Base-by-base conservation (phyloP, 2,329 filamentous ascomycete genomes). In the Alternaria ventricosa region DNA sequence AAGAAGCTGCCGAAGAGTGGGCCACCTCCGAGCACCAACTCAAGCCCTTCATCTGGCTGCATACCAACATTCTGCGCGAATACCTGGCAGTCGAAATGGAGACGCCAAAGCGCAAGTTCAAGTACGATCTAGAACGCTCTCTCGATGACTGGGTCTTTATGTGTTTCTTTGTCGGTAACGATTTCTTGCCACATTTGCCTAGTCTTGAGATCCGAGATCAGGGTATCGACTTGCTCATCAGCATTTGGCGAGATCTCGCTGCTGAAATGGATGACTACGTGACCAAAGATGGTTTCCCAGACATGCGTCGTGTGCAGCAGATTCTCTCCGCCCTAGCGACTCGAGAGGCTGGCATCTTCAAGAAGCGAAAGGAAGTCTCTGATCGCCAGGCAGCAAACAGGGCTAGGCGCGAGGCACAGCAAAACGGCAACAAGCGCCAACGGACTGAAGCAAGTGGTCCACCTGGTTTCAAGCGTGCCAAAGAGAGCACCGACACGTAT, bases 71-170 rank as follows among this genome's bases (percentile, higher is more conserved):
- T 55, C 83, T 99, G 59, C 89, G 96, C 74, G 96, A 99, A 81
- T 99, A 99, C 78, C 86, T 99, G 58, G 94, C 91, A 61, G 90
- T 93, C 55, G 96, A 99, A 81, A 89, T 99, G 73, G 87, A 92
- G 74, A 90, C 97, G 33, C 90, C 93, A 18, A 87, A 89, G 60
- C 88, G 97, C 69, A 90, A 90, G 2, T 98, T 98, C 81, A 88
- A 88, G 58, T 98, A 97, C 80, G 94, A 99, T 78, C 85, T 99
- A 47, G 96, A 99, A 81, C 90, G 96, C 69, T 94, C 94, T 25
- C 88, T 98, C 63, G 96, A 98, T 80, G 95, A 98, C 78, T 98
- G 95, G 96, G 93, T 98, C 13, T 98, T 98, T 80, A 96, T 98
- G 89, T 98, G 95, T 82, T 98, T 96, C 83, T 98, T 98, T 78